Conservation (phyloP, 2,329 filamentous ascomycete genomes). For the Cercospora zeae-maydis region DNA sequence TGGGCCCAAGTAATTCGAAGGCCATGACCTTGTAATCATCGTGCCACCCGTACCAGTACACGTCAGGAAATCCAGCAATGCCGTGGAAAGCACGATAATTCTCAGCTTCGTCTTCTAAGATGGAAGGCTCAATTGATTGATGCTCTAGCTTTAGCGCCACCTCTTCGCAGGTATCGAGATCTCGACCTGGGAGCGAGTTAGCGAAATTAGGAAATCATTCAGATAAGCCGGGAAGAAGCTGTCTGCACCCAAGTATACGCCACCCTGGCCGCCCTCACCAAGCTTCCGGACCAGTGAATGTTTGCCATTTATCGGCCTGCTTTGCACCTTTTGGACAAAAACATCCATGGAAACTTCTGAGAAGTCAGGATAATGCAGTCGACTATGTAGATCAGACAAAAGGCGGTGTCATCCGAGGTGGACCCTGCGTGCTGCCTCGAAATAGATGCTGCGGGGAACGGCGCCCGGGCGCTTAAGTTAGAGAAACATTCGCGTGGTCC, state of each 20-base stretch:
- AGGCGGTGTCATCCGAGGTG: too few species aligned
- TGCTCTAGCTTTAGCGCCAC: slow-evolving; percentile 13
- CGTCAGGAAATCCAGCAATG: slow-evolving; percentile 19
- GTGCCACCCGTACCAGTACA: slow-evolving; percentile 24
- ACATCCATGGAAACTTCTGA: too few species aligned
- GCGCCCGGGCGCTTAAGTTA: too few species aligned
- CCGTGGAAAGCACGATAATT: slow-evolving; percentile 19
- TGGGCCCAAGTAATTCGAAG: slow-evolving; percentile 27
- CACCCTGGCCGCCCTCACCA: slow-evolving; percentile 9
- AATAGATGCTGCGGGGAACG: too few species aligned
- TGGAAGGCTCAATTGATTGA: not conserved
- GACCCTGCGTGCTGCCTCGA: too few species aligned
- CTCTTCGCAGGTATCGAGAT: slow-evolving; percentile 2
- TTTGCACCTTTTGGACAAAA: slow-evolving; percentile 1
- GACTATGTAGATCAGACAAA: too few species aligned
- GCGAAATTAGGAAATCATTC: too few species aligned
- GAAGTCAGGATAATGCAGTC: too few species aligned
- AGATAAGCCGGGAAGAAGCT: not conserved
- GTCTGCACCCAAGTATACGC: slow-evolving; percentile 7
- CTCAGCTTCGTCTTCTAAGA: slow-evolving; percentile 19
- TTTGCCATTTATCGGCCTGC: not conserved
- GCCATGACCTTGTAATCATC: slow-evolving; percentile 26
- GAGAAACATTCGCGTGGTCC: too few species aligned
- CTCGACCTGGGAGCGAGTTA: slow-evolving; percentile 6
- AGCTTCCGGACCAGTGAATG: slow-evolving; percentile 7